phyloP scores from a whole-genome alignment of 2,329 filamentous ascomycete genomes.

The Juglanconis oblonga region DNA sequence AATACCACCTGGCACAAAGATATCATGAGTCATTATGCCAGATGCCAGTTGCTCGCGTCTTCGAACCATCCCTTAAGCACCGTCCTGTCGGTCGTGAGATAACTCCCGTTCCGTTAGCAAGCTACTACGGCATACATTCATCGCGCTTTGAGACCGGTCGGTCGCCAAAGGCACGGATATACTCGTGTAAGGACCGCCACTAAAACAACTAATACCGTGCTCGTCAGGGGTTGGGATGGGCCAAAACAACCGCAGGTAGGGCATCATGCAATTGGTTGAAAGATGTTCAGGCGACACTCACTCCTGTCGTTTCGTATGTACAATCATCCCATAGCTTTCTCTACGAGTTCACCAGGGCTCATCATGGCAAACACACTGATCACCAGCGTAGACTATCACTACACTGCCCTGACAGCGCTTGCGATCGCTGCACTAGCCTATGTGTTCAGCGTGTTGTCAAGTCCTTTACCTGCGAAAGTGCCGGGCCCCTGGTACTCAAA shows the following conservation, averaged over 20 bases:
- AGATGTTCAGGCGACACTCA: not conserved
- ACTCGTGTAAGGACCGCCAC: no score
- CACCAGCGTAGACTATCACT: not conserved
- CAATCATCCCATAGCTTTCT: not conserved
- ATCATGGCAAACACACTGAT: not conserved
- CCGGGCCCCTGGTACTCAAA: slow-evolving; percentile 27
- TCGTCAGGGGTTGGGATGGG: no score
- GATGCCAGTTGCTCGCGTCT: not conserved
- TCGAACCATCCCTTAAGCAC: not conserved
- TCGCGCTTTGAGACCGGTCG: no score
- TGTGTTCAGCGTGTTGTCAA: slow-evolving; percentile 1
- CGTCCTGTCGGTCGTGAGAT: not conserved
- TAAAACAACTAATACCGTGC: no score
- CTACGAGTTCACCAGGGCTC: not conserved
- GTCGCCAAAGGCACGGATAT: no score
- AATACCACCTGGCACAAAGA: no score
- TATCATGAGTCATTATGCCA: no score
- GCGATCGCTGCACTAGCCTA: not conserved
- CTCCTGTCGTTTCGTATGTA: not conserved
- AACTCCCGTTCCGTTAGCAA: not conserved
- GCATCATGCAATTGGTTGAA: no score
- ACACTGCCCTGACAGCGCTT: not conserved
- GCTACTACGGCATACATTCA: not conserved
- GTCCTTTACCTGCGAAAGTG: slow-evolving; percentile 11
- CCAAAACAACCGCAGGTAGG: no score